These are phyloP conservation scores for Trifolium repens DNA, from an alignment of 306 rosid genomes.

Conservation along the genomic window DNA sequence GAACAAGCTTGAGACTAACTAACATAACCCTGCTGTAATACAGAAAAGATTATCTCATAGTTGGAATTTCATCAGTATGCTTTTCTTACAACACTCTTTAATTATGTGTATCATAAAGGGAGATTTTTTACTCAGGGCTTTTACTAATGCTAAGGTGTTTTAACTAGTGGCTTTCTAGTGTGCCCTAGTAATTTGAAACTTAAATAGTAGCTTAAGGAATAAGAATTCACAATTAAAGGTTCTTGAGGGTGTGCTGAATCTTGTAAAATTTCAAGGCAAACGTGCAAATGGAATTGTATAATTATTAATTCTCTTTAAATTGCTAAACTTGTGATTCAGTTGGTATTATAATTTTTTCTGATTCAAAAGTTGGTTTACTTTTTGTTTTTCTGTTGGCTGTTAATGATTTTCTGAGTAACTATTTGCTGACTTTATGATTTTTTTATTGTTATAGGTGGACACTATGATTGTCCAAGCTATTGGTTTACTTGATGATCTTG, in stretches of 20 bases:
- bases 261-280: neutral
- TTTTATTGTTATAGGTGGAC: constrained; percentile 68
- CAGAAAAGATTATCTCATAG: neutral
- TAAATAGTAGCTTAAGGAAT: neutral
- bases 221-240: neutral
- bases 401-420: neutral
- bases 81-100: neutral
- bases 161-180: neutral
- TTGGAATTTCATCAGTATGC: neutral
- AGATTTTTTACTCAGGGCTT: neutral
- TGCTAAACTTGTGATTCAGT: neutral
- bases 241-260: neutral
- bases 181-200: neutral
- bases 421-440: neutral
- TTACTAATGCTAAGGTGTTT: neutral
- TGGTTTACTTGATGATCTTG: constrained; percentile 96
- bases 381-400: neutral
- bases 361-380: neutral
- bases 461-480: constrained; percentile 98
- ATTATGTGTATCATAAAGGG: neutral
- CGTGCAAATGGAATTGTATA: neutral
- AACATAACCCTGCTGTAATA: neutral
- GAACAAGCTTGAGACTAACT: neutral
- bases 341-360: neutral
- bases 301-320: neutral